Base-by-base conservation (phyloP, 202 grass and related monocot genomes). In the Schoenoplectus tabernaemontani region DNA sequence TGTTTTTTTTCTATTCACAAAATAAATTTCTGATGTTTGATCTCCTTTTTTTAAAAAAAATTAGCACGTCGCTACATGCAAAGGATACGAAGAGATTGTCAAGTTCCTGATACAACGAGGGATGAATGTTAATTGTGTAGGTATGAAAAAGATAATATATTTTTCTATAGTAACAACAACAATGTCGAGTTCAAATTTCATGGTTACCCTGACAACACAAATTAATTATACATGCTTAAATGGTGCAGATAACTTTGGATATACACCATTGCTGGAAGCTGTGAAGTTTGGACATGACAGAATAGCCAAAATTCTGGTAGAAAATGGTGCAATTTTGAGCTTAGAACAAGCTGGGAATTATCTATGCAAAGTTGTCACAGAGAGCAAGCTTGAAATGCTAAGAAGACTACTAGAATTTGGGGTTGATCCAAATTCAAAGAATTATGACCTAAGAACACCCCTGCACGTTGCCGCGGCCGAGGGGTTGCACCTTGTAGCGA, bases 21-120 rank as follows among this genome's bases (percentile, higher is more conserved):
- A 44, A 22, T n/a, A n/a, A 28, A n/a, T n/a, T 23, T 28, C 16
- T 24, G 39, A 77, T 66, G 0, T 68, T 17, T 41, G 34, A 6
- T 37, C 23, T 48, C 23, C 3, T 62, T 23, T n/a, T n/a, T n/a
- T 43, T 64, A 37, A 23, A 0, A 0, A 78, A 75, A 56, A 42
- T 24, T 73, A 97, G 95, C 95, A 97, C 83, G 81, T 97, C 20
- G 95, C 89, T 2, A 62, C 95, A 33, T 82, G 83, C 19, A 86
- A 90, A 90, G 95, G 95, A 67, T 88, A 89, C n/a, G 91, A 94
- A 81, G 87, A 94, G 20, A 89, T 92, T 28, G 83, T 89, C 20
- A 94, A 85, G 82, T 92, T 94, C 59, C 89, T 97, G 23, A 85
- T 97, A 56, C 83, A 92, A 75, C 73, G 80, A 64, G 95, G 91